Evolutionary conservation across 2,329 filamentous ascomycete species (phyloP).

Genomic region (Graphilbum fragrans): DNA sequence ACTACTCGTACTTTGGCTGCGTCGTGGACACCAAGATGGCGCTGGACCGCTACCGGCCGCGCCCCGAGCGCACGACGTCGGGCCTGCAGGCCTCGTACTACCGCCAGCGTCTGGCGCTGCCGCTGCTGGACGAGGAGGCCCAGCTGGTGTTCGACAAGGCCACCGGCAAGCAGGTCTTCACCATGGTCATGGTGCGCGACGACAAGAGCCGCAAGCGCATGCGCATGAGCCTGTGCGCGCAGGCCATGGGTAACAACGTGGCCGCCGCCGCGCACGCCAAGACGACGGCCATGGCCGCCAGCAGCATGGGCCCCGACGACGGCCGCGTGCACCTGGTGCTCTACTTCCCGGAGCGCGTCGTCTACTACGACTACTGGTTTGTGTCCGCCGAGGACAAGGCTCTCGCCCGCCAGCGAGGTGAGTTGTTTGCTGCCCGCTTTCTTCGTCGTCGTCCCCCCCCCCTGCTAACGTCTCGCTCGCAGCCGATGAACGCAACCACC

Average conservation of each 20-base stretch:
- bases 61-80: constrained; percentile 11
- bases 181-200: constrained; percentile 13
- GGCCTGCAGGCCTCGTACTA: constrained; percentile 14
- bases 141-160: constrained; percentile 11
- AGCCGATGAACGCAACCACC: constrained; percentile 12
- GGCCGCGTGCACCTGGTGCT: constrained; percentile 12
- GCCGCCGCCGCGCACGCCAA: not conserved
- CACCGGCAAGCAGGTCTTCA: constrained; percentile 11
- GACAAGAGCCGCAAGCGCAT: constrained; percentile 12
- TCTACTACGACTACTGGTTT: constrained; percentile 14
- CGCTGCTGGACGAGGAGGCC: constrained; percentile 10
- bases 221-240: not conserved
- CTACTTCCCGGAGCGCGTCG: constrained; percentile 14
- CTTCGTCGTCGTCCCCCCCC: not conserved
- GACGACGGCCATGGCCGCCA: not conserved
- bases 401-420: constrained; percentile 10
- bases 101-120: constrained; percentile 12
- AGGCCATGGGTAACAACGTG: not conserved
- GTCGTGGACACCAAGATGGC: constrained; percentile 1
- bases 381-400: constrained; percentile 13
- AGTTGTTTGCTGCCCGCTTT: not conserved
- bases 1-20: not conserved
- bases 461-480: not conserved
- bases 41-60: constrained; percentile 9
- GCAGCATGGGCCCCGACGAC: constrained; percentile 6